Conservation (phyloP, 73 alveolate species). For the Tetrahymena borealis region DNA sequence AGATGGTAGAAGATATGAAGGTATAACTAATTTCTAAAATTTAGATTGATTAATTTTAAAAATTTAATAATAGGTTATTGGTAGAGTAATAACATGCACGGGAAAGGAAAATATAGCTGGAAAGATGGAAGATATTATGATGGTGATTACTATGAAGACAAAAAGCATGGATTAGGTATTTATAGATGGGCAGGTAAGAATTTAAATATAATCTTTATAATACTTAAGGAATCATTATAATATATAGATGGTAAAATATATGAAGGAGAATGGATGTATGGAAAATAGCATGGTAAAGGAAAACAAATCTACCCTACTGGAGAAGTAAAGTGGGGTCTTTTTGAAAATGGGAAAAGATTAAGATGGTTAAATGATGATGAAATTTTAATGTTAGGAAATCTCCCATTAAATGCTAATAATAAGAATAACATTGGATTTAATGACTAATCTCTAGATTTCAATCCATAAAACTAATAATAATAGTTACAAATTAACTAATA, state of each 20-base stretch:
- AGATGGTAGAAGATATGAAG: slow-evolving; percentile 62
- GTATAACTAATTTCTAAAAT: neutral
- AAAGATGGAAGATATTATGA: slow-evolving; percentile 36
- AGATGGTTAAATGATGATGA: slow-evolving; percentile 13
- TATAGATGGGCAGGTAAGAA: slow-evolving; percentile 25
- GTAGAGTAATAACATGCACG: slow-evolving; percentile 31
- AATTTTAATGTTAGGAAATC: neutral
- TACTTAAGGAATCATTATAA: neutral
- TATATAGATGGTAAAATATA: slow-evolving; percentile 34
- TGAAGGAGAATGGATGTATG: slow-evolving; percentile 43
- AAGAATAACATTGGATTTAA: neutral
- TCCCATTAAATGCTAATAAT: neutral
- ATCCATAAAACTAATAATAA: neutral
- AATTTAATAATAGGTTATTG: slow-evolving; percentile 5
- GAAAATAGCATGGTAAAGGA: slow-evolving; percentile 39
- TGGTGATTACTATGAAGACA: slow-evolving; percentile 31
- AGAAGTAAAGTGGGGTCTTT: slow-evolving; percentile 3
- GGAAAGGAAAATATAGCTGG: slow-evolving; percentile 38
- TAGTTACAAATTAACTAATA: neutral
- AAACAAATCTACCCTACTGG: slow-evolving; percentile 18
- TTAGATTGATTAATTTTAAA: neutral
- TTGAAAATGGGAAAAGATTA: slow-evolving; percentile 24
- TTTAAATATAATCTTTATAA: neutral
- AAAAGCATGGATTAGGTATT: slow-evolving; percentile 34
- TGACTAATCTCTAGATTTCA: neutral